These are phyloP conservation scores for Pholiota conissans DNA, from an alignment of 768 basidiomycete species.

Conservation along the genomic window DNA sequence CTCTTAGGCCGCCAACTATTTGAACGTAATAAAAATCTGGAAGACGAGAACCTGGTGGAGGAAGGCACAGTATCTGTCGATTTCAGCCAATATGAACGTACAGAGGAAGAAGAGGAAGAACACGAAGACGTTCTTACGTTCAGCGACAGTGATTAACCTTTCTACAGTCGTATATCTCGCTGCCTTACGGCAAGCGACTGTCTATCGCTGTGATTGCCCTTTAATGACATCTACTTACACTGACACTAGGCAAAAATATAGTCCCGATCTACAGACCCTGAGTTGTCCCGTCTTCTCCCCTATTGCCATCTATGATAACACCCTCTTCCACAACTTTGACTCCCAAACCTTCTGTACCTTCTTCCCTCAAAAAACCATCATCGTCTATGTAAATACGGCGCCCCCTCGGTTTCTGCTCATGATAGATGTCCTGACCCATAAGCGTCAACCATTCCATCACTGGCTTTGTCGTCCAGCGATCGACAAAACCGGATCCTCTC, in stretches of 20 bases:
- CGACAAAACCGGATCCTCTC: constrained; percentile 37
- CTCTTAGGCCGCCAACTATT: constrained; percentile 88
- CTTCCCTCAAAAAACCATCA: constrained; percentile 64
- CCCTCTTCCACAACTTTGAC: constrained; percentile 58
- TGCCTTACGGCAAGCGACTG: neutral
- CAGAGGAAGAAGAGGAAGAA: constrained; percentile 52
- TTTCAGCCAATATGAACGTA: constrained; percentile 83
- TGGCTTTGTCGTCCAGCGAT: constrained; percentile 71
- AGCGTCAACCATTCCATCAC: constrained; percentile 72
- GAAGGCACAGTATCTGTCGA: constrained; percentile 89
- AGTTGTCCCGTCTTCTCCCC: constrained; percentile 53
- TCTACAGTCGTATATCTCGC: neutral
- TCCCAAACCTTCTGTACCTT: constrained; percentile 54
- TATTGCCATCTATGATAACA: constrained; percentile 51
- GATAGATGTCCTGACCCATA: constrained; percentile 51
- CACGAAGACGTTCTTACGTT: constrained; percentile 73
- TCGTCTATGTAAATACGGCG: constrained; percentile 41
- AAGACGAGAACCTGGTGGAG: constrained; percentile 81
- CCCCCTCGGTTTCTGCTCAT: constrained; percentile 27
- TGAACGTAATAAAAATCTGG: constrained; percentile 75
- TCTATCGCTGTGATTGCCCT: constrained; percentile 1
- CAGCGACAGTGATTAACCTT: constrained; percentile 83
- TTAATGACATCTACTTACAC: neutral
- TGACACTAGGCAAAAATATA: constrained; percentile 3
- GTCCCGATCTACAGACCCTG: constrained; percentile 52